Evolutionary conservation across 1,284 basidiomycete species (phyloP).

Genomic region (Porodaedalea pini): DNA sequence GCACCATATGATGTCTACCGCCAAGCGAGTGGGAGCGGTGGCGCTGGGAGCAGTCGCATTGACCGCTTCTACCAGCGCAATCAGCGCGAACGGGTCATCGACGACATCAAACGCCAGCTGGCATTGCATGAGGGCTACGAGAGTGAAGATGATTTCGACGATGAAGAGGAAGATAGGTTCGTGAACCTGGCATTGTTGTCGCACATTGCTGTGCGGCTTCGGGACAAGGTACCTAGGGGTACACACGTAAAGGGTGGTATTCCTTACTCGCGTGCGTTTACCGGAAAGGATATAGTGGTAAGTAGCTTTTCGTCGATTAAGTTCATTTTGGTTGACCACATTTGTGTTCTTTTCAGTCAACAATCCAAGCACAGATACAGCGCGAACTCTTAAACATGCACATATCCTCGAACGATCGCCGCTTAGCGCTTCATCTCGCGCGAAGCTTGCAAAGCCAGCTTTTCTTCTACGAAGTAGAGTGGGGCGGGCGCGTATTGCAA

Average conservation of each 20-base stretch:
- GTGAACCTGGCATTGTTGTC: constrained; percentile 86
- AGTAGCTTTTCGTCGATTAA: constrained; percentile 32
- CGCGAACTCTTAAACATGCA: constrained; percentile 69
- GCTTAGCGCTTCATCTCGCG: constrained; percentile 82
- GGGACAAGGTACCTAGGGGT: constrained; percentile 81
- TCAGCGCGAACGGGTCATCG: constrained; percentile 30
- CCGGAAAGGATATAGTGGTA: constrained; percentile 89
- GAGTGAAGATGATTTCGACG: constrained; percentile 49
- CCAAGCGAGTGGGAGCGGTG: neutral
- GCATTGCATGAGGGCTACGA: constrained; percentile 43
- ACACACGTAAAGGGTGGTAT: constrained; percentile 90
- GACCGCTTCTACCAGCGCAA: constrained; percentile 11
- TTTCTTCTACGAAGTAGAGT: constrained; percentile 97
- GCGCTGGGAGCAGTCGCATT: constrained; percentile 14
- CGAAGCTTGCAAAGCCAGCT: constrained; percentile 87
- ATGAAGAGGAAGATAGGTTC: constrained; percentile 73
- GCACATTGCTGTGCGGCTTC: constrained; percentile 83
- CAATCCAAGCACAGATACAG: constrained; percentile 78
- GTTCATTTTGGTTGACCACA: constrained; percentile 13
- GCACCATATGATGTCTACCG: constrained; percentile 12
- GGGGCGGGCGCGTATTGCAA: constrained; percentile 80
- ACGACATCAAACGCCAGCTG: constrained; percentile 40
- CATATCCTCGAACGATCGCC: constrained; percentile 65
- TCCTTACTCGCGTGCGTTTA: constrained; percentile 83
- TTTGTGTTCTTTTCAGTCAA: constrained; percentile 47